These are phyloP conservation scores for Debaryomycetaceae sp. DNA, from an alignment of 1,139 yeast species.

Conservation along the genomic window DNA sequence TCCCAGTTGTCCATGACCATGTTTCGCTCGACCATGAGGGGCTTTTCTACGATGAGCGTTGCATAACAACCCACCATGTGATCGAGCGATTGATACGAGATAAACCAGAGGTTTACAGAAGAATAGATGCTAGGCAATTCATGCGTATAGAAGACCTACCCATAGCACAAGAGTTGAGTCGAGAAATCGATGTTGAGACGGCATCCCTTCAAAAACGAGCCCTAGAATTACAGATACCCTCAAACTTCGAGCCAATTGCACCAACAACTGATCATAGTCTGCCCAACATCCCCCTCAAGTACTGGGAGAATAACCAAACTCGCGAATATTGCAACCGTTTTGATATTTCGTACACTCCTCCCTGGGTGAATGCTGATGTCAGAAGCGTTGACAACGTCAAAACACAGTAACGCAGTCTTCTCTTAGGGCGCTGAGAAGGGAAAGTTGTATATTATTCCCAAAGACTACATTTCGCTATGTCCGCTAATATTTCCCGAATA, in stretches of 20 bases:
- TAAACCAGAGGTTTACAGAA: conserved; percentile 10
- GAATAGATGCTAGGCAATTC: conserved; percentile 2
- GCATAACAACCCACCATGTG: conserved; percentile 45
- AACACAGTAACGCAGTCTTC: neutral
- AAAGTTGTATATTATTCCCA: neutral
- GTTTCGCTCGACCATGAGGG: conserved; percentile 13
- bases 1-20: conserved; percentile 22
- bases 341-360: conserved; percentile 8
- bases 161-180: conserved; percentile 18
- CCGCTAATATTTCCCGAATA: too few species aligned
- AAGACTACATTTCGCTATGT: too few species aligned
- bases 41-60: conserved; percentile 44
- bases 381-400: neutral
- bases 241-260: conserved; percentile 26
- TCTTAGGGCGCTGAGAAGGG: neutral
- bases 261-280: conserved; percentile 19
- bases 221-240: conserved; percentile 18
- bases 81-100: conserved; percentile 26
- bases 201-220: conserved; percentile 2
- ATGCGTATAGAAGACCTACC: conserved; percentile 8
- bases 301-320: conserved; percentile 41
- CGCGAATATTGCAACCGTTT: conserved; percentile 26
- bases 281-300: conserved; percentile 17
- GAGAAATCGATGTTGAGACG: conserved; percentile 20
- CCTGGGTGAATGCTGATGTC: neutral